Percentiles rank a stretch among this genome's conserved stretches.
Evolutionary conservation across 2,329 filamentous ascomycete genomes (phyloP).

Genomic region (Pseudogymnoascus sp.): DNA sequence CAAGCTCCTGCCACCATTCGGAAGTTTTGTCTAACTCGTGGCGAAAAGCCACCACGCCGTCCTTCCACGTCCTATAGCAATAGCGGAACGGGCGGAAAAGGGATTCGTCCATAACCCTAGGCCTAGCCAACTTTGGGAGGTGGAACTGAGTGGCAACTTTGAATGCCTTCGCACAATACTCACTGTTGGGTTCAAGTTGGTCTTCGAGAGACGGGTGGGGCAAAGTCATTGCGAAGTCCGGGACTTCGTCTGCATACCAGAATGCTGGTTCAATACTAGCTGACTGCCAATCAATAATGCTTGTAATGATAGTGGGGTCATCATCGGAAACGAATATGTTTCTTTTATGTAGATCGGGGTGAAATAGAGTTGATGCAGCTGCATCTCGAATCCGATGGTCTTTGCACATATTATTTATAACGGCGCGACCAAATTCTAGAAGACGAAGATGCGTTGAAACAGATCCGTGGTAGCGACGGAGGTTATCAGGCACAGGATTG

Average conservation of each 20-base stretch:
- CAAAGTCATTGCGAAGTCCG: conserved; percentile 33
- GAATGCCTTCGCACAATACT: conserved; percentile 30
- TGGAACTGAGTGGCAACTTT: conserved; percentile 28
- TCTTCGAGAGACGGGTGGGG: conserved; percentile 19
- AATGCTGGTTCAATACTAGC: conserved; percentile 35
- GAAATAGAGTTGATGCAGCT: conserved; percentile 31
- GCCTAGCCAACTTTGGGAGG: conserved; percentile 26
- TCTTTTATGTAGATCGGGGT: conserved; percentile 36
- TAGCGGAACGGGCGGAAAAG: conserved; percentile 35
- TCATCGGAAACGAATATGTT: conserved; percentile 38
- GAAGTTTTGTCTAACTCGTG: conserved; percentile 37
- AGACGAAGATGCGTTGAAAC: conserved; percentile 30
- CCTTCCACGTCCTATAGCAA: conserved; percentile 35
- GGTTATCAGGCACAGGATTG: conserved; percentile 18
- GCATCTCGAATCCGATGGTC: conserved; percentile 25
- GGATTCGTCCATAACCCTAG: conserved; percentile 31
- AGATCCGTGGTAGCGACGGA: conserved; percentile 31
- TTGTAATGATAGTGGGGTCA: conserved; percentile 32
- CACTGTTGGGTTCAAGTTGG: conserved; percentile 21
- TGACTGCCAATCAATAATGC: conserved; percentile 39
- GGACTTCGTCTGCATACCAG: conserved; percentile 32
- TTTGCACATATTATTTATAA: conserved; percentile 28
- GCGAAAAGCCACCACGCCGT: conserved; percentile 33
- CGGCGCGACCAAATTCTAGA: conserved; percentile 25
- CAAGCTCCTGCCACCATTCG: conserved; percentile 33